Percentiles rank a stretch among this genome's conserved stretches.
Conservation (phyloP, 2,329 filamentous ascomycete genomes). For the Aspergillus calidoustus region DNA sequence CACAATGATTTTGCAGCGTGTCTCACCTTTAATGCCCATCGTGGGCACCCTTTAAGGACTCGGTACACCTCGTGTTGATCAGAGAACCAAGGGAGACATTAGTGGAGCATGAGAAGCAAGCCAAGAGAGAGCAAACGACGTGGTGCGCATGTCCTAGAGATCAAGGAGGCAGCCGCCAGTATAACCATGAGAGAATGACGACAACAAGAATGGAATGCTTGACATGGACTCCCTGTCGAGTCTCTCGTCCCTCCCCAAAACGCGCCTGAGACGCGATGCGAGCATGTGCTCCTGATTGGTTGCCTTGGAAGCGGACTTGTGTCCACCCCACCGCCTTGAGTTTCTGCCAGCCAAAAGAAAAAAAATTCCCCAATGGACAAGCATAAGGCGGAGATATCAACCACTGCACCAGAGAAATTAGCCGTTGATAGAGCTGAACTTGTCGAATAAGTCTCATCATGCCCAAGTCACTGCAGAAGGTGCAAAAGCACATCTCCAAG, state of each 20-base stretch:
- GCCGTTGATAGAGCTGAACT: not conserved
- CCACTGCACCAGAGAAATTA: not conserved
- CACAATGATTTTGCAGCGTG: not conserved
- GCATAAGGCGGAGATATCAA: constrained; percentile 10
- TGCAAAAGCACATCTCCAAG: constrained; percentile 86
- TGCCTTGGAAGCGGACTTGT: constrained; percentile 13
- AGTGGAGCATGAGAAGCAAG: constrained; percentile 12
- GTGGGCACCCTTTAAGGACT: constrained; percentile 33
- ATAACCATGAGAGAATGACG: constrained; percentile 19
- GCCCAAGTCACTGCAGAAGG: constrained; percentile 79
- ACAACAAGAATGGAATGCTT: constrained; percentile 40
- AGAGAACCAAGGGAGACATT: constrained; percentile 28
- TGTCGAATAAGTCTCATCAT: constrained; percentile 51
- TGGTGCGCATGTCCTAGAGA: constrained; percentile 10
- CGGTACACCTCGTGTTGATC: constrained; percentile 36
- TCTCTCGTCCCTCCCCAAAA: constrained; percentile 29
- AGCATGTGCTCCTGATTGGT: constrained; percentile 26
- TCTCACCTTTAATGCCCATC: constrained; percentile 53
- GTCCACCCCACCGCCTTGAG: constrained; percentile 32
- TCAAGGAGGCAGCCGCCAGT: constrained; percentile 5
- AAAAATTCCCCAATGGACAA: constrained; percentile 27
- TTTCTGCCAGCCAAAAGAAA: constrained; percentile 36
- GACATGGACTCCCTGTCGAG: constrained; percentile 20
- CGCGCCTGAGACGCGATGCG: constrained; percentile 39
- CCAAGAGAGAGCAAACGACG: constrained; percentile 4